Conservation (phyloP, 148 eudicot genomes). For the Fagopyrum homotropicum region DNA sequence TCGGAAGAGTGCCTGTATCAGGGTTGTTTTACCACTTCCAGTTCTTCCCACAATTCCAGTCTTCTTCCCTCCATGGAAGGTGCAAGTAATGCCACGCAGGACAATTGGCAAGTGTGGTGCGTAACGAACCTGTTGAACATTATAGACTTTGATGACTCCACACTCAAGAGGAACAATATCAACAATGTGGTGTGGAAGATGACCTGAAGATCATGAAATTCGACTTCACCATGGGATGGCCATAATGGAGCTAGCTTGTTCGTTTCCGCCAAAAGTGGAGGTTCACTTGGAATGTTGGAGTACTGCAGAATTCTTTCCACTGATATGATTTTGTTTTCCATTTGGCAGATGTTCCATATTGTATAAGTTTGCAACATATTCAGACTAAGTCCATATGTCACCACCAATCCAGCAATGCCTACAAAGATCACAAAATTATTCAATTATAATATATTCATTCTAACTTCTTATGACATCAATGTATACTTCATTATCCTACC, state of each 20-base stretch:
- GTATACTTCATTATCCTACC: slow-evolving; percentile 20
- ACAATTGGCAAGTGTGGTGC: slow-evolving; percentile 75
- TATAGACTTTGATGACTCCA: too few species aligned
- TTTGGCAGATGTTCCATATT: slow-evolving; percentile 34
- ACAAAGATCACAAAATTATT: neutral
- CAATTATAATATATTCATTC: neutral
- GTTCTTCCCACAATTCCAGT: slow-evolving; percentile 72
- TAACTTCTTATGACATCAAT: neutral
- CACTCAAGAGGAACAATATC: too few species aligned
- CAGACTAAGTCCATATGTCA: slow-evolving; percentile 50
- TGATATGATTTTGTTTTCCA: slow-evolving; percentile 58
- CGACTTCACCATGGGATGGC: slow-evolving; percentile 48
- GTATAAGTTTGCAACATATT: slow-evolving; percentile 33
- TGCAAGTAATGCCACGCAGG: slow-evolving; percentile 53
- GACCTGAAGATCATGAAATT: slow-evolving; percentile 37
- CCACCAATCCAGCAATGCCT: slow-evolving; percentile 62
- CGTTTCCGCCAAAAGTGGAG: slow-evolving; percentile 46
- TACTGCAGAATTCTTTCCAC: slow-evolving; percentile 65
- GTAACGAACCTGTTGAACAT: too few species aligned
- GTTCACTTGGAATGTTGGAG: slow-evolving; percentile 37
- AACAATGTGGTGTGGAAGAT: too few species aligned
- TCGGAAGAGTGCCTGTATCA: slow-evolving; percentile 66
- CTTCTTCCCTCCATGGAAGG: slow-evolving; percentile 59
- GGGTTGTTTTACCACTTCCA: slow-evolving; percentile 79
- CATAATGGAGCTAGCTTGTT: slow-evolving; percentile 34